These are phyloP conservation scores for Tetrahymena elliotti DNA, from an alignment of 73 alveolate species.

Conservation along the genomic window DNA sequence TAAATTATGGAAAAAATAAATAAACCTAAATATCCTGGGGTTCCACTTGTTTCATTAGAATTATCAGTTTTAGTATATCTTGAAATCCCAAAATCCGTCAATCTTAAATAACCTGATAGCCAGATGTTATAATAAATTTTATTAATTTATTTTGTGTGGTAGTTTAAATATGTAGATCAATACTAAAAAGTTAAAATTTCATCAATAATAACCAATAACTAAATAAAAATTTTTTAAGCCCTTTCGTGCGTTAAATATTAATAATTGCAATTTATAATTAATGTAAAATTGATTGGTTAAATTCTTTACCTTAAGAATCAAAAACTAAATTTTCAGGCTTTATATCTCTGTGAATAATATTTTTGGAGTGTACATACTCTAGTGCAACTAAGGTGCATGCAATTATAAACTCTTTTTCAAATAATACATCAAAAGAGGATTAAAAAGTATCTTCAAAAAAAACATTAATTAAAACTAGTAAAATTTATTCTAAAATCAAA, in stretches of 20 bases:
- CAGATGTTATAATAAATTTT: not conserved
- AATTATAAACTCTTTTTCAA: conserved; percentile 44
- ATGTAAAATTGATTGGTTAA: not conserved
- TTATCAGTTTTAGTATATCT: conserved; percentile 50
- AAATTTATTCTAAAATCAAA: not conserved
- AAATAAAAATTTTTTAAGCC: not conserved
- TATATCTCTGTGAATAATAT: conserved; percentile 59
- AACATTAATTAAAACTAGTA: too few species aligned
- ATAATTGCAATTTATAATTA: too few species aligned
- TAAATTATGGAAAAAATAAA: not conserved
- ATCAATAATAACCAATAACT: too few species aligned
- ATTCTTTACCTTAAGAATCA: conserved; percentile 44
- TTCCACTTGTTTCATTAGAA: conserved; percentile 63
- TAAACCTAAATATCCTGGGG: conserved; percentile 54
- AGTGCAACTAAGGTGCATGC: conserved; percentile 59
- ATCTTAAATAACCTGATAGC: conserved; percentile 39
- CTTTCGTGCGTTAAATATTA: not conserved
- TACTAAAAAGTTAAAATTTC: too few species aligned
- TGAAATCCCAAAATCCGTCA: conserved; percentile 67
- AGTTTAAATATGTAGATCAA: not conserved
- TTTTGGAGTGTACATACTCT: conserved; percentile 57
- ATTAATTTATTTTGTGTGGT: not conserved
- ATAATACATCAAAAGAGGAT: too few species aligned
- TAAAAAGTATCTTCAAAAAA: too few species aligned
- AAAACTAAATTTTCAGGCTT: conserved; percentile 66